These are phyloP conservation scores for Parastagonospora avenae DNA, from an alignment of 2,329 filamentous ascomycete genomes.

Conservation along the genomic window DNA sequence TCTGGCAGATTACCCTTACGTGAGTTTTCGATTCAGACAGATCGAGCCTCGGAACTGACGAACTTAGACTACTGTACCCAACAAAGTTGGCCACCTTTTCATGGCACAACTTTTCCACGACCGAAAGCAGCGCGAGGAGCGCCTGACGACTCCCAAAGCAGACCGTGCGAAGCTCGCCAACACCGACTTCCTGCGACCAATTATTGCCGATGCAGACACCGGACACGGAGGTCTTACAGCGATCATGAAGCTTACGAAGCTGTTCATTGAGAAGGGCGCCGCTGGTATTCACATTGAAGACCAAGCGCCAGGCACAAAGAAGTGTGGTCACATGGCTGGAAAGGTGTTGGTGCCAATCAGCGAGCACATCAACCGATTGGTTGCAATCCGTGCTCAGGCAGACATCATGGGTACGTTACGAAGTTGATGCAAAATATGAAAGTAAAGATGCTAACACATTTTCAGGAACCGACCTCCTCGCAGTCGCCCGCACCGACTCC, in stretches of 20 bases:
- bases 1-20: conserved; percentile 89
- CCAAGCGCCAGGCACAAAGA: conserved; percentile 97
- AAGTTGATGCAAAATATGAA: not conserved
- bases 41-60: conserved; percentile 14
- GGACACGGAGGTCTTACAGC: conserved; percentile 97
- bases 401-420: conserved; percentile 84
- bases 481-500: conserved; percentile 92
- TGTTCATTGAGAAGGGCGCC: conserved; percentile 95
- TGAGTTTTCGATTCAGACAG: conserved; percentile 18
- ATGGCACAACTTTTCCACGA: conserved; percentile 99
- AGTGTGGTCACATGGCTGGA: conserved; percentile 99
- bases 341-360: conserved; percentile 96
- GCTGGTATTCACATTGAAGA: conserved; percentile 99
- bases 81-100: conserved; percentile 97
- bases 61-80: conserved; percentile 89
- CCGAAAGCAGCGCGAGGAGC: conserved; percentile 97
- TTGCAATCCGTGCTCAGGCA: conserved; percentile 95
- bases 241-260: conserved; percentile 98
- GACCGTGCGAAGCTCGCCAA: conserved; percentile 76
- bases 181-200: conserved; percentile 91
- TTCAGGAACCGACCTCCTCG: conserved; percentile 78
- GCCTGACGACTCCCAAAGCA: conserved; percentile 74
- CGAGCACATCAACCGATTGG: conserved; percentile 97
- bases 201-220: conserved; percentile 96
- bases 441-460: not conserved